phyloP scores from a whole-genome alignment of 1,139 yeast genomes.

The Yamadazyma dendronema region DNA sequence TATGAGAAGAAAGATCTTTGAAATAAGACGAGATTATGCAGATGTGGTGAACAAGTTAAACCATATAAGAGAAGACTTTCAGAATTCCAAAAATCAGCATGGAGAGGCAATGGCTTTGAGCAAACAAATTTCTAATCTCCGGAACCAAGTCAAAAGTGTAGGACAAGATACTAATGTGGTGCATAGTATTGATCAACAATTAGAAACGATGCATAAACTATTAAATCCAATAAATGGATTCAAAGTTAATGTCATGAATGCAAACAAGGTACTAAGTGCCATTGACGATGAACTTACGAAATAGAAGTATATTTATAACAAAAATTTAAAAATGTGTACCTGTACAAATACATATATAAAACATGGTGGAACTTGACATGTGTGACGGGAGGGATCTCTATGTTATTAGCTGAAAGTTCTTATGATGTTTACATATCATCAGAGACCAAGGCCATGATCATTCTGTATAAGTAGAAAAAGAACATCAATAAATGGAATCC shows the following conservation, averaged over 20 bases:
- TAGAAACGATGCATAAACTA: conserved; percentile 21
- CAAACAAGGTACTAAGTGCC: conserved; percentile 16
- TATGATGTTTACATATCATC: conserved; percentile 39
- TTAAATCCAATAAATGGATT: conserved; percentile 44
- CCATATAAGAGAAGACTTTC: conserved; percentile 31
- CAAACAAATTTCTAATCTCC: conserved; percentile 10
- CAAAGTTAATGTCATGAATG: conserved; percentile 28
- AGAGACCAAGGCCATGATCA: conserved; percentile 91
- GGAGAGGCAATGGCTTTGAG: conserved; percentile 21
- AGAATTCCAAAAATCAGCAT: conserved; percentile 22
- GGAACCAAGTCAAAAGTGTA: conserved; percentile 4
- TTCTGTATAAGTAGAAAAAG: conserved; percentile 93
- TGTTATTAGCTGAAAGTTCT: neutral
- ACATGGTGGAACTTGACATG: too few species aligned
- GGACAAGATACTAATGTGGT: conserved; percentile 7
- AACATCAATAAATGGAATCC: conserved; percentile 90
- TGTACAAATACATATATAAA: conserved; percentile 7
- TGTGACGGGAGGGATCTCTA: too few species aligned
- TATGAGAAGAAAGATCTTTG: conserved; percentile 38
- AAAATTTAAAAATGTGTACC: neutral
- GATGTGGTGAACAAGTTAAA: conserved; percentile 41
- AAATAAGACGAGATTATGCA: conserved; percentile 37
- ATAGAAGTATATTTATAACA: conserved; percentile 1
- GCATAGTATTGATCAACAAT: conserved; percentile 14
- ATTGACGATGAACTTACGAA: conserved; percentile 4